These are phyloP conservation scores for Pythium biforme DNA, from an alignment of 352 stramenopile species.

Conservation along the genomic window DNA sequence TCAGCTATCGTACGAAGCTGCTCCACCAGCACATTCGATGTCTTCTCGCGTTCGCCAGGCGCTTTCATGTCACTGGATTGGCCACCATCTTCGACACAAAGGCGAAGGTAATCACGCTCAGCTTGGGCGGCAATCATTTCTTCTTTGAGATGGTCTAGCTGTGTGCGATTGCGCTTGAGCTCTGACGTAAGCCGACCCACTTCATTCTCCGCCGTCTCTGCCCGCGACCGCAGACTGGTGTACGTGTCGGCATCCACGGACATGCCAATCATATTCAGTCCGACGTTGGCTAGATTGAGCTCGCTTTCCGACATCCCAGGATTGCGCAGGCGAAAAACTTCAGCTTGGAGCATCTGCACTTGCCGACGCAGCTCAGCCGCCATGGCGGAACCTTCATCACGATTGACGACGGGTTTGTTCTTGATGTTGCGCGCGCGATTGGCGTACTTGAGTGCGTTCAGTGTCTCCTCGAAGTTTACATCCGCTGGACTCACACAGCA, in stretches of 20 bases:
- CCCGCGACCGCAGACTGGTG: conserved; percentile 60
- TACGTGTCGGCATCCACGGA: conserved; percentile 77
- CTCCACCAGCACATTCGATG: conserved; percentile 69
- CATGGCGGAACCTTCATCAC: conserved; percentile 72
- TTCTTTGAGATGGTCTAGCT: conserved; percentile 80
- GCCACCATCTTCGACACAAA: conserved; percentile 63
- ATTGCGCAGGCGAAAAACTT: conserved; percentile 80
- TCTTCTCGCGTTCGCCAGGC: conserved; percentile 44
- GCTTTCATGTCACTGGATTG: conserved; percentile 17
- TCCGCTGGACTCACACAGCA: conserved; percentile 91
- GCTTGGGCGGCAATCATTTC: conserved; percentile 86
- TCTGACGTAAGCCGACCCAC: conserved; percentile 69
- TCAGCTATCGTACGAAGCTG: conserved; percentile 79
- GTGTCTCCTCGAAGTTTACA: conserved; percentile 90
- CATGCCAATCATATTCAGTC: conserved; percentile 65
- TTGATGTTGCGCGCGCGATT: conserved; percentile 90
- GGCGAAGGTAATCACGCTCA: conserved; percentile 72
- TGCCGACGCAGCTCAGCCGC: conserved; percentile 75
- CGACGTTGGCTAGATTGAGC: conserved; percentile 59
- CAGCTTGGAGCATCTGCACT: conserved; percentile 77
- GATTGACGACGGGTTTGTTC: conserved; percentile 87
- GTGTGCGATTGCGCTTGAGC: conserved; percentile 72
- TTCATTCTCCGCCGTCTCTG: conserved; percentile 81
- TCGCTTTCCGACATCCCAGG: conserved; percentile 79
- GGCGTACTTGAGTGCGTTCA: conserved; percentile 92